These are phyloP conservation scores for Oryza glumipatula DNA, from an alignment of 176 grass and related monocot species.

Conservation along the genomic window DNA sequence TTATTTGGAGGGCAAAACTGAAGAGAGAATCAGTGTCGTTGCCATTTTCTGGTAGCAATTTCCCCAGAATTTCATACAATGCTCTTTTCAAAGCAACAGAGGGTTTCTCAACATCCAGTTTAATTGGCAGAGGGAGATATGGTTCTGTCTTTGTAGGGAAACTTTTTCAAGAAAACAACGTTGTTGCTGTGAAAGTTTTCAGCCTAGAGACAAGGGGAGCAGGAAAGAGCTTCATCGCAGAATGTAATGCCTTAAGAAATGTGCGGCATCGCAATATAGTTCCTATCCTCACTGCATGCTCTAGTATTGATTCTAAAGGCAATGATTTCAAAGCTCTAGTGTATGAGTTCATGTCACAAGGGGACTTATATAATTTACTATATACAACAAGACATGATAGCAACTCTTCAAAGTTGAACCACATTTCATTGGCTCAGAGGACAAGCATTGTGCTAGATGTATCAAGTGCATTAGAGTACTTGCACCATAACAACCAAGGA, in stretches of 20 bases:
- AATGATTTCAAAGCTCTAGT: conserved; percentile 38
- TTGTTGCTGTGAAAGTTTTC: conserved; percentile 19
- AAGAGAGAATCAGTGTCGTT: background rate
- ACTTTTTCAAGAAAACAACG: too few relatives aligned
- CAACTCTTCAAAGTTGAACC: background rate
- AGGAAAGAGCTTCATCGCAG: conserved; percentile 30
- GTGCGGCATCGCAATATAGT: conserved; percentile 21
- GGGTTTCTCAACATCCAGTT: conserved; percentile 4
- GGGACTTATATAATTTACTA: conserved; percentile 21
- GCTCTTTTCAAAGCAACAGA: conserved; percentile 21
- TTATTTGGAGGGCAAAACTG: background rate
- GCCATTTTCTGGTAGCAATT: background rate
- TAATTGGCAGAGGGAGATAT: conserved; percentile 29
- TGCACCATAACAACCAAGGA: conserved; percentile 21
- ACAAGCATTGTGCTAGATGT: conserved; percentile 32
- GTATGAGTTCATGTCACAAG: conserved; percentile 36
- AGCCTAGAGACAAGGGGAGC: conserved; percentile 18
- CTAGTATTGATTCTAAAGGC: background rate
- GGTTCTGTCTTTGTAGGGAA: conserved; percentile 30
- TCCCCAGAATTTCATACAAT: conserved; percentile 14
- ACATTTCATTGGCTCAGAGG: conserved; percentile 20
- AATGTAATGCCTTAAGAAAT: conserved; percentile 35
- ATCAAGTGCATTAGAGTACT: conserved; percentile 7
- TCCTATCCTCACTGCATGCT: conserved; percentile 25
- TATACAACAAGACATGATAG: background rate